These are phyloP conservation scores for Coemansia sp. DNA, from an alignment of 192 early-diverging fungal genomes.

Conservation along the genomic window DNA sequence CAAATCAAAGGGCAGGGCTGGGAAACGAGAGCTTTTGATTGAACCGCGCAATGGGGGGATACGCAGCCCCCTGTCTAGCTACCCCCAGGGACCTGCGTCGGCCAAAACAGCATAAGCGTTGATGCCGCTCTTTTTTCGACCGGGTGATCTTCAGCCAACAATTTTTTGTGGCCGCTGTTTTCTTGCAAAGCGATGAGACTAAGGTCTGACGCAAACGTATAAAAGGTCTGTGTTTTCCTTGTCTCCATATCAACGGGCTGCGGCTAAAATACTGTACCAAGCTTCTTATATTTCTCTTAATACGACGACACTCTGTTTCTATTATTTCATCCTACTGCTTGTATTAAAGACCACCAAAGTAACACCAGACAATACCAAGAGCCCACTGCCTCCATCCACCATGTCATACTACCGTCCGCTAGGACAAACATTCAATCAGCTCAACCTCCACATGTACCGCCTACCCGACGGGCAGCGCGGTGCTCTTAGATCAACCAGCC, in stretches of 20 bases:
- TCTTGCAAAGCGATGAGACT: neutral
- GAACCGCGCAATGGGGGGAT: neutral
- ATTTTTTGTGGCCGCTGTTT: neutral
- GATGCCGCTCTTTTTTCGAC: neutral
- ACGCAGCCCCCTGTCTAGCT: neutral
- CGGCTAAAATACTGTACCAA: neutral
- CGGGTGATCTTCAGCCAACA: neutral
- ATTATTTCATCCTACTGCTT: neutral
- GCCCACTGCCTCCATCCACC: neutral
- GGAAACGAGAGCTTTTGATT: neutral
- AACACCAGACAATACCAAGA: neutral
- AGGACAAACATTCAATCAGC: conserved; percentile 56
- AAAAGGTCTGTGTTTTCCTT: neutral
- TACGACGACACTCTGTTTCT: neutral
- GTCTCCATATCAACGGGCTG: neutral
- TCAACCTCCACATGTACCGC: conserved; percentile 55
- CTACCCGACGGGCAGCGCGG: conserved; percentile 54
- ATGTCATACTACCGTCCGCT: conserved; percentile 52
- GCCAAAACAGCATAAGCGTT: neutral
- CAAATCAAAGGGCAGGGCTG: neutral
- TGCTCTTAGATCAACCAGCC: conserved; percentile 39
- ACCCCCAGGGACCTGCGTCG: neutral
- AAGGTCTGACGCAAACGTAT: neutral
- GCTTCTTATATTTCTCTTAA: neutral
- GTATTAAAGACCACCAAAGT: neutral